These are phyloP conservation scores for Candida suzukii DNA, from an alignment of 805 yeast species.

Conservation along the genomic window DNA sequence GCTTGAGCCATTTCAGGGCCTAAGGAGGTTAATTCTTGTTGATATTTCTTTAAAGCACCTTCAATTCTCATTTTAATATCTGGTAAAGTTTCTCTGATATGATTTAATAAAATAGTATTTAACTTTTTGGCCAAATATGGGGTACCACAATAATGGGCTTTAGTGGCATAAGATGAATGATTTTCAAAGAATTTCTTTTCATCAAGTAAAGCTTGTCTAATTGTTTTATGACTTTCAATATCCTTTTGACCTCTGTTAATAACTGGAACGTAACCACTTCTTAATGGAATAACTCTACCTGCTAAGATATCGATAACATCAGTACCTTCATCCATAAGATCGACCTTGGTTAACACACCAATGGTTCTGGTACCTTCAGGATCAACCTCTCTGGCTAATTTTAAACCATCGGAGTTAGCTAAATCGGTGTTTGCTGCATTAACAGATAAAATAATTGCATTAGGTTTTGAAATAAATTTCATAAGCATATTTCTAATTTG, in stretches of 20 bases:
- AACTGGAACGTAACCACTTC: constrained; percentile 95
- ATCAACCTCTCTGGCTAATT: constrained; percentile 95
- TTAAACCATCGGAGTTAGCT: constrained; percentile 94
- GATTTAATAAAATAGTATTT: constrained; percentile 81
- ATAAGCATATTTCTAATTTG: constrained; percentile 90
- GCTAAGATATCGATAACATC: constrained; percentile 94
- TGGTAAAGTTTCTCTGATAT: constrained; percentile 82
- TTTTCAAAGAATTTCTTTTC: constrained; percentile 78
- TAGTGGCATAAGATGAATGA: constrained; percentile 86
- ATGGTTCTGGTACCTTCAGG: constrained; percentile 95
- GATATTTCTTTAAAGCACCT: constrained; percentile 76
- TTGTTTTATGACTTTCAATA: constrained; percentile 81
- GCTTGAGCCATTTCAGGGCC: constrained; percentile 90
- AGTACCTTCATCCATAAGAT: constrained; percentile 96
- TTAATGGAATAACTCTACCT: constrained; percentile 89
- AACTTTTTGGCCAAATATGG: constrained; percentile 91
- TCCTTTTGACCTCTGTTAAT: constrained; percentile 97
- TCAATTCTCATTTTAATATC: constrained; percentile 90
- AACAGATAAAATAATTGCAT: constrained; percentile 89
- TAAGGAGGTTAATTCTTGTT: constrained; percentile 63
- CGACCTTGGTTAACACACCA: constrained; percentile 94
- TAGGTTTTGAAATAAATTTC: constrained; percentile 91
- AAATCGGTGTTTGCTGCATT: constrained; percentile 95
- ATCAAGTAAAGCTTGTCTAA: constrained; percentile 76
- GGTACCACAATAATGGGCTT: constrained; percentile 97